Percentiles rank a stretch among this genome's conserved stretches.
Evolutionary conservation across 2,329 filamentous ascomycete genomes (phyloP).

Genomic region (Fusarium fujikuroi): DNA sequence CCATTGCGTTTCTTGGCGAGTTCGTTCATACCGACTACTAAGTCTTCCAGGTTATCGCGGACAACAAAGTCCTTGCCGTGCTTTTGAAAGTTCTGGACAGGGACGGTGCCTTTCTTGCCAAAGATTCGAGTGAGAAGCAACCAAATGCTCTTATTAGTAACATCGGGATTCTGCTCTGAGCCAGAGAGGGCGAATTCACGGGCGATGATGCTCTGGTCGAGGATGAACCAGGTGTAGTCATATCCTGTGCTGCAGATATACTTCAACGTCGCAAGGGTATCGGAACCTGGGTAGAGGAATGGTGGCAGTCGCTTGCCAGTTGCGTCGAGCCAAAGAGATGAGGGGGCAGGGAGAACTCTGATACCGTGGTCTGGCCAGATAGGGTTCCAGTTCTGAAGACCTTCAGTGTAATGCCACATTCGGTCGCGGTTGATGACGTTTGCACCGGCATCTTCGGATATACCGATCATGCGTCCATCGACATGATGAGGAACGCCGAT

Average conservation of each 20-base stretch:
- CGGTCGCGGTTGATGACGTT: conserved; percentile 68
- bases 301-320: conserved; percentile 67
- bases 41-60: conserved; percentile 63
- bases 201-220: conserved; percentile 68
- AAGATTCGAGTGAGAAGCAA: conserved; percentile 63
- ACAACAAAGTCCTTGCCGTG: conserved; percentile 70
- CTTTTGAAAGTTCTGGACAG: conserved; percentile 68
- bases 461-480: conserved; percentile 71
- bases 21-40: conserved; percentile 69
- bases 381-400: conserved; percentile 69
- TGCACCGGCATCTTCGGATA: conserved; percentile 63
- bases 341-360: conserved; percentile 68
- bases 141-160: conserved; percentile 67
- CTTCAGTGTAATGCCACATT: conserved; percentile 76
- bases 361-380: conserved; percentile 72
- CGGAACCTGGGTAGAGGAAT: conserved; percentile 65
- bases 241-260: conserved; percentile 70
- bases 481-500: conserved; percentile 71
- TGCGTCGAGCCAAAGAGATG: conserved; percentile 71
- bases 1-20: conserved; percentile 59
- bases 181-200: conserved; percentile 71
- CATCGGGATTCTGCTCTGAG: conserved; percentile 71
- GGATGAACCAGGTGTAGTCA: conserved; percentile 72
- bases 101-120: conserved; percentile 61
- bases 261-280: conserved; percentile 67